These are phyloP conservation scores for Mycoemilia scoparia DNA, from an alignment of 192 early-diverging fungal species.

Conservation along the genomic window DNA sequence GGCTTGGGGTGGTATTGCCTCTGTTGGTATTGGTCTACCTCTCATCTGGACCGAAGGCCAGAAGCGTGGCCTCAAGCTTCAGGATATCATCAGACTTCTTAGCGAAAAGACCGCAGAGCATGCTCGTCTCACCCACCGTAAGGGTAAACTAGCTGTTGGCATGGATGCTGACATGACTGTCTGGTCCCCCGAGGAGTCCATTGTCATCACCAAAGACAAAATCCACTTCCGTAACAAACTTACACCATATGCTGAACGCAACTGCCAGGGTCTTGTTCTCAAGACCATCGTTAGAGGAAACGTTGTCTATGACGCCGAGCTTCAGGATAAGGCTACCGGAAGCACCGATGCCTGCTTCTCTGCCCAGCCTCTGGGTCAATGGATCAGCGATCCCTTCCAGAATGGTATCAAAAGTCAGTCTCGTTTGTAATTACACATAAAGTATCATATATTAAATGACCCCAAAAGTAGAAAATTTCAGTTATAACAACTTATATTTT, in stretches of 20 bases:
- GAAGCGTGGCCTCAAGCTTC: slow-evolving; percentile 37
- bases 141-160: slow-evolving; percentile 51
- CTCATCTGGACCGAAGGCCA: slow-evolving; percentile 60
- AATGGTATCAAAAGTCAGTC: no score
- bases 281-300: slow-evolving; percentile 53
- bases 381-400: slow-evolving; percentile 18
- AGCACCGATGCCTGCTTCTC: slow-evolving; percentile 16
- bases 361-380: slow-evolving; percentile 14
- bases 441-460: no score
- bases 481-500: no score
- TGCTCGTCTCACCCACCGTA: slow-evolving; percentile 36
- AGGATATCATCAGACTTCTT: slow-evolving; percentile 41
- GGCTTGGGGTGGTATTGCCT: slow-evolving; percentile 70
- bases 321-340: slow-evolving; percentile 2
- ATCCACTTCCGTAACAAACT: slow-evolving; percentile 71
- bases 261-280: slow-evolving; percentile 42
- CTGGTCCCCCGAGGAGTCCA: slow-evolving; percentile 50
- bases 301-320: slow-evolving; percentile 25
- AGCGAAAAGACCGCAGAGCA: slow-evolving; percentile 45
- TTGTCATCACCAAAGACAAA: slow-evolving; percentile 35
- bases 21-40: slow-evolving; percentile 61
- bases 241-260: slow-evolving; percentile 49
- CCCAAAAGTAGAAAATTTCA: no score
- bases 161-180: slow-evolving; percentile 63
- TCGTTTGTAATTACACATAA: no score